Conservation (phyloP, 495 filamentous ascomycete genomes). For the Podospora australis region DNA sequence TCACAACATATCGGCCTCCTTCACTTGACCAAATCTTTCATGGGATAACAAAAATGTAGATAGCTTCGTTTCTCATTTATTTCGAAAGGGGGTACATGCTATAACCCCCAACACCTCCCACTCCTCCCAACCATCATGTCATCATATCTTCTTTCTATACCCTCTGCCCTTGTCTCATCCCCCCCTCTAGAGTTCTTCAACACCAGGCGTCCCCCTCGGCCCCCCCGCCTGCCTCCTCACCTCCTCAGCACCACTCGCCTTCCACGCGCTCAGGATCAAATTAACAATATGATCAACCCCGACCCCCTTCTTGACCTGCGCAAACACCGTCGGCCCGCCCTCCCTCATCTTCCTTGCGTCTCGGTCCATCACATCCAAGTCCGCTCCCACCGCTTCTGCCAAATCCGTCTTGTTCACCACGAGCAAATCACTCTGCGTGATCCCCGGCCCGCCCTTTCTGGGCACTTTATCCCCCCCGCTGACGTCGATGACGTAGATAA, state of each 20-base stretch:
- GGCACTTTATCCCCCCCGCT: constrained; percentile 96
- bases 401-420: constrained; percentile 96
- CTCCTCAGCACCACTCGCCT: constrained; percentile 68
- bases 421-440: constrained; percentile 87
- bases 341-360: constrained; percentile 93
- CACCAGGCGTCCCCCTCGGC: constrained; percentile 41
- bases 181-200: constrained; percentile 6
- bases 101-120: too few relatives aligned
- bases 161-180: background rate
- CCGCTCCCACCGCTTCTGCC: constrained; percentile 84
- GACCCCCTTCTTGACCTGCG: constrained; percentile 87
- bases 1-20: too few relatives aligned
- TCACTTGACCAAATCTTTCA: too few relatives aligned
- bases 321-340: constrained; percentile 94
- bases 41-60: background rate
- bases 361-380: constrained; percentile 88
- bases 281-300: constrained; percentile 79
- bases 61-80: background rate
- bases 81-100: too few relatives aligned
- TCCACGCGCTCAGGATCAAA: constrained; percentile 89
- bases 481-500: constrained; percentile 97
- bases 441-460: constrained; percentile 91
- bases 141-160: background rate
- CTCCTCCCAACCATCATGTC: background rate
- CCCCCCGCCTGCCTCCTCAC: constrained; percentile 47